Percentiles rank a stretch among this genome's conserved stretches.
phyloP scores from a whole-genome alignment of 1,139 yeast species.

The Saccharomyces hybrid region DNA sequence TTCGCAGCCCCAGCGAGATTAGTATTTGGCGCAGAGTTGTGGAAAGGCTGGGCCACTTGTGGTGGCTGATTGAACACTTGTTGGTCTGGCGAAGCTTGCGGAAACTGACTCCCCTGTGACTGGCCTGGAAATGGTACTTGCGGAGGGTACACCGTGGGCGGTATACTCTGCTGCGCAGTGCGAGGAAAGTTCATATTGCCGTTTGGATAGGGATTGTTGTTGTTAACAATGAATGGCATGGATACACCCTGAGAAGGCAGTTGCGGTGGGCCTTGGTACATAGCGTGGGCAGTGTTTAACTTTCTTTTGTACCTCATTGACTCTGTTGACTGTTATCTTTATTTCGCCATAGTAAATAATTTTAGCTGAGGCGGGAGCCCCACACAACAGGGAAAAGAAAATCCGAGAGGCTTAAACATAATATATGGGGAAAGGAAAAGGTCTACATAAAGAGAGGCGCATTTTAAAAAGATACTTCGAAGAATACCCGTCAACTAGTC shows the following conservation, averaged over 20 bases:
- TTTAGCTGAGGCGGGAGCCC: not conserved
- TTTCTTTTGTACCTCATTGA: not conserved
- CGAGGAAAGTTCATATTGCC: not conserved
- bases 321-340: not conserved
- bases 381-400: not conserved
- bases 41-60: not conserved
- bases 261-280: not conserved
- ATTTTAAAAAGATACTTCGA: not conserved
- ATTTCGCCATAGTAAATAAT: not conserved
- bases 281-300: not conserved
- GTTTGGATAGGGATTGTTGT: not conserved
- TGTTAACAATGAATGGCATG: not conserved
- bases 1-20: not conserved
- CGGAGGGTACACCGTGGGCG: not conserved
- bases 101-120: not conserved
- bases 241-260: not conserved
- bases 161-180: not conserved
- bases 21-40: not conserved
- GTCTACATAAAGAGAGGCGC: not conserved
- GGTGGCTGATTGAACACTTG: not conserved
- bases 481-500: not conserved
- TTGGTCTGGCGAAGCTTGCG: not conserved
- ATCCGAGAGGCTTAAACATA: constrained; percentile 1
- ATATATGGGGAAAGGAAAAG: not conserved
- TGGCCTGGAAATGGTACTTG: not conserved